A percentile compares a stretch with the other conserved stretches of the same genome.
These are phyloP conservation scores for Nakazawaea ishiwadae DNA, from an alignment of 805 yeast genomes.

Conservation along the genomic window DNA sequence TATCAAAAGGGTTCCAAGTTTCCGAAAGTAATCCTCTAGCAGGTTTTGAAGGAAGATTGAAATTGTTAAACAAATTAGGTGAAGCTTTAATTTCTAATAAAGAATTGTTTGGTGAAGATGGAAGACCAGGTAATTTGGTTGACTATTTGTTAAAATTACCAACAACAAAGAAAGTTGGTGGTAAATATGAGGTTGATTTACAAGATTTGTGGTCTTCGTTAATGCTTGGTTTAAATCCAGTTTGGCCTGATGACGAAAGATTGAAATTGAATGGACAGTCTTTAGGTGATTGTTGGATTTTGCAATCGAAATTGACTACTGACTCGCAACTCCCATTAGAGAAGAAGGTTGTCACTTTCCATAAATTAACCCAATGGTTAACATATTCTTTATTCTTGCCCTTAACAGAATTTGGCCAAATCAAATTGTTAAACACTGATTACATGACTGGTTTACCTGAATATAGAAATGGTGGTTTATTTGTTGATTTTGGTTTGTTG, in stretches of 20 bases:
- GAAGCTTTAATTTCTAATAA: slow-evolving; percentile 33
- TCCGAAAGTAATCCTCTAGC: slow-evolving; percentile 40
- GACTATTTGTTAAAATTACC: slow-evolving; percentile 36
- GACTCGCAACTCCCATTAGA: slow-evolving; percentile 24
- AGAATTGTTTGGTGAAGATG: slow-evolving; percentile 33
- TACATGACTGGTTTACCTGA: slow-evolving; percentile 56
- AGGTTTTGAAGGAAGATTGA: slow-evolving; percentile 51
- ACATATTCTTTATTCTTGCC: slow-evolving; percentile 58
- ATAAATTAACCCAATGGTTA: slow-evolving; percentile 64
- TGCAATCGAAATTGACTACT: slow-evolving; percentile 26
- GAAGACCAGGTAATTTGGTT: slow-evolving; percentile 43
- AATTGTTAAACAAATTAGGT: slow-evolving; percentile 44
- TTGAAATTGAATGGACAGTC: slow-evolving; percentile 43
- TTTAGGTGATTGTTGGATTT: slow-evolving; percentile 62
- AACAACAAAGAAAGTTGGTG: slow-evolving; percentile 16
- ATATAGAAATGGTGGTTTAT: slow-evolving; percentile 61
- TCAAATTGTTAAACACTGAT: slow-evolving; percentile 31
- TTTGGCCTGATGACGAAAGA: slow-evolving; percentile 60
- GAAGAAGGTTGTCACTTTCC: slow-evolving; percentile 51
- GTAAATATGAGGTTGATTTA: slow-evolving; percentile 32
- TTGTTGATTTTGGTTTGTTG: slow-evolving; percentile 52
- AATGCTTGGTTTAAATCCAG: slow-evolving; percentile 50
- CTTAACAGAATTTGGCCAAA: slow-evolving; percentile 39
- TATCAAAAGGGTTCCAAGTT: slow-evolving; percentile 45
- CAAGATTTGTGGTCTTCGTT: slow-evolving; percentile 48